Conservation (phyloP, 139 green algal species). For the Volvox reticuliferus region DNA sequence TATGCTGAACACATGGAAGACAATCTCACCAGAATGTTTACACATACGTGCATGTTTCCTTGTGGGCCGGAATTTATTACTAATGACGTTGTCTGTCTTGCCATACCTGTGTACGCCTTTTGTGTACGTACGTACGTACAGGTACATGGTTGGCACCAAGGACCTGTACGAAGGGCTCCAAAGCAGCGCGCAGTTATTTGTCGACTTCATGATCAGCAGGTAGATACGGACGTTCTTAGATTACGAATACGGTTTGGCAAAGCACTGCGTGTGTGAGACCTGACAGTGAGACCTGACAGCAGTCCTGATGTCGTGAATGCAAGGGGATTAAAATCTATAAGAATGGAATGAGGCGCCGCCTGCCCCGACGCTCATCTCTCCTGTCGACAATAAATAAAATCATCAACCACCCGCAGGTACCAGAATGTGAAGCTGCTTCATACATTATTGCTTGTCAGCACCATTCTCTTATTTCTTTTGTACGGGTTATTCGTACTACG, state of each 20-base stretch:
- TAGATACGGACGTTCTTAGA: background rate
- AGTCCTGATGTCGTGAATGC: background rate
- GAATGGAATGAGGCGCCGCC: too few species aligned
- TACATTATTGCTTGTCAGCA: slow-evolving; percentile 30
- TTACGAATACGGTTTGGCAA: too few species aligned
- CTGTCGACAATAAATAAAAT: too few species aligned
- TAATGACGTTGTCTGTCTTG: background rate
- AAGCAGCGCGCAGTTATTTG: slow-evolving; percentile 34
- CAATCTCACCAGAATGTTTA: too few species aligned
- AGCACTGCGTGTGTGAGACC: too few species aligned
- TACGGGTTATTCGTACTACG: slow-evolving; percentile 21
- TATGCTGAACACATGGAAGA: too few species aligned
- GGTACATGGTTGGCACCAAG: slow-evolving; percentile 40
- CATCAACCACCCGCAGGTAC: slow-evolving; percentile 18
- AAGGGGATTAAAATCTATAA: too few species aligned
- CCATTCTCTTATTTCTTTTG: background rate
- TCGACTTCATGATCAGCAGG: slow-evolving; percentile 31
- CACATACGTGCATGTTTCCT: too few species aligned
- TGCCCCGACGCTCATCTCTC: too few species aligned
- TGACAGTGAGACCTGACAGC: too few species aligned
- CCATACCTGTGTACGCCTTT: background rate
- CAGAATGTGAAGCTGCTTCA: slow-evolving; percentile 7
- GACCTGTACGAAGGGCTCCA: slow-evolving; percentile 55
- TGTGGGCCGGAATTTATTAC: too few species aligned
- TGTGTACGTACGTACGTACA: background rate